These are phyloP conservation scores for Aspergillus glaucus DNA, from an alignment of 2,329 filamentous ascomycete genomes.

Conservation along the genomic window DNA sequence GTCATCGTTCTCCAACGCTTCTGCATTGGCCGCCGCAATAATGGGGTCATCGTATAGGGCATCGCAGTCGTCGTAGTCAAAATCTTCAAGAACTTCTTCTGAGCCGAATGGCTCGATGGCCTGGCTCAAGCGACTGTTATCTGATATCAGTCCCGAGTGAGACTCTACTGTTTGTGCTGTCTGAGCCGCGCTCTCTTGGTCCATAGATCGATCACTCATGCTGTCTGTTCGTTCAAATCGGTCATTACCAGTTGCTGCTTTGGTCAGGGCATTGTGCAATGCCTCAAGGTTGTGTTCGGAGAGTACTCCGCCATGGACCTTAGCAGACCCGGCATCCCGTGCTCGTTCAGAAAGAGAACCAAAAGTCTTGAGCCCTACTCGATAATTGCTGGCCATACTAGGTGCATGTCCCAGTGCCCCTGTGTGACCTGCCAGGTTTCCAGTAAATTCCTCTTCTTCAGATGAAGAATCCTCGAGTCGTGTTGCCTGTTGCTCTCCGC, in stretches of 20 bases:
- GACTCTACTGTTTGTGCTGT: slow-evolving; percentile 33
- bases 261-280: slow-evolving; percentile 78
- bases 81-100: slow-evolving; percentile 42
- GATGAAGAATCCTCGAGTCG: slow-evolving; percentile 3
- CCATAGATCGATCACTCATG: slow-evolving; percentile 36
- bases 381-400: slow-evolving; percentile 31
- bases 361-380: slow-evolving; percentile 14
- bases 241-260: slow-evolving; percentile 69
- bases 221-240: slow-evolving; percentile 62
- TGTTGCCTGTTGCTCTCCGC: slow-evolving; percentile 1
- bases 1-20: slow-evolving; percentile 82
- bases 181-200: slow-evolving; percentile 27
- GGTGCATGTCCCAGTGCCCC: slow-evolving; percentile 26
- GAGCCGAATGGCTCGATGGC: slow-evolving; percentile 34
- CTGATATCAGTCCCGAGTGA: slow-evolving; percentile 43
- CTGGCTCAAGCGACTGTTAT: slow-evolving; percentile 46
- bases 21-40: slow-evolving; percentile 91
- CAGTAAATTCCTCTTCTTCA: slow-evolving; percentile 8
- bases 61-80: slow-evolving; percentile 55
- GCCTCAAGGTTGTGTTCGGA: slow-evolving; percentile 57
- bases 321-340: slow-evolving; percentile 29
- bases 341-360: slow-evolving; percentile 21
- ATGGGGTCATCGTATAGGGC: slow-evolving; percentile 79
- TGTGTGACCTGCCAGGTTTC: slow-evolving; percentile 5
- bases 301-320: slow-evolving; percentile 32